Conservation (phyloP, 2,329 filamentous ascomycete genomes). For the Pseudocercospora macadamiae region DNA sequence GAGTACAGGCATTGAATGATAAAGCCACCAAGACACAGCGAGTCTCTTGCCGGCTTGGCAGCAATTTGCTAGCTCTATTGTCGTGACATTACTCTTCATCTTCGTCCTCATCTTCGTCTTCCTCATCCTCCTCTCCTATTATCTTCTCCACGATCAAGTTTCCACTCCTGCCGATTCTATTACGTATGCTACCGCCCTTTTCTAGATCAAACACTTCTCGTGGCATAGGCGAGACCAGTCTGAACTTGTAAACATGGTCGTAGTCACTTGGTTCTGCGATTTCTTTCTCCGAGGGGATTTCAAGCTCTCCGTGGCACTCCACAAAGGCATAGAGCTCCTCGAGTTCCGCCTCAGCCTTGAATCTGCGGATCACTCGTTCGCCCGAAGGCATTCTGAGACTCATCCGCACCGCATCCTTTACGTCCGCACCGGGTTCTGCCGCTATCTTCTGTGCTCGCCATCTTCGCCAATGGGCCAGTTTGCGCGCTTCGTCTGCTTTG, state of each 20-base stretch:
- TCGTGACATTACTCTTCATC: conserved; percentile 2
- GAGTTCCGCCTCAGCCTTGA: conserved; percentile 68
- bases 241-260: conserved; percentile 81
- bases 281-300: conserved; percentile 42
- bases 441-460: conserved; percentile 75
- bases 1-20: too few relatives aligned
- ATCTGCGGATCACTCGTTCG: conserved; percentile 76
- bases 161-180: conserved; percentile 77
- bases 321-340: conserved; percentile 96
- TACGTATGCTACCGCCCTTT: conserved; percentile 65
- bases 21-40: neutral
- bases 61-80: neutral
- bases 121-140: conserved; percentile 58
- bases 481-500: conserved; percentile 58
- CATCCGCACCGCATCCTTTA: conserved; percentile 73
- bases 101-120: conserved; percentile 44
- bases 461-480: conserved; percentile 71
- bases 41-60: neutral
- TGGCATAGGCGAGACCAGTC: conserved; percentile 82
- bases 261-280: conserved; percentile 66
- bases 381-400: conserved; percentile 65
- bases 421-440: conserved; percentile 66
- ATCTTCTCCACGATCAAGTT: conserved; percentile 85
- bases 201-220: conserved; percentile 73
- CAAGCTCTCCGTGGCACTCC: conserved; percentile 77